phyloP scores from a whole-genome alignment of 1,139 yeast genomes.

The Suhomyces choctaworum region DNA sequence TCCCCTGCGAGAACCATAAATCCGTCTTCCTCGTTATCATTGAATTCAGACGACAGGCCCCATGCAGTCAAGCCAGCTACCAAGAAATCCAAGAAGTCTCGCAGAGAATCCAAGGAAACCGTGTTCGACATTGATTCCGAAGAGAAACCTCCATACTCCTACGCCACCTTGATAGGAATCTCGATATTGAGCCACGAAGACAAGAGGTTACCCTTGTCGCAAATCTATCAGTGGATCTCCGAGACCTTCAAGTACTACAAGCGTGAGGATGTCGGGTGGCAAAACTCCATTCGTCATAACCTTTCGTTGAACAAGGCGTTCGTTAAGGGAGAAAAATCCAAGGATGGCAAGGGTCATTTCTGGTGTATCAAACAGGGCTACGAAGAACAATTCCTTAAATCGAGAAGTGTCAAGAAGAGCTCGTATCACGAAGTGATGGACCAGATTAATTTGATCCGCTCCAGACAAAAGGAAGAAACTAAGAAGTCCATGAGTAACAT shows the following conservation, averaged over 20 bases:
- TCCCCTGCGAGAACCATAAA: conserved; percentile 18
- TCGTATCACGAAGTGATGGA: conserved; percentile 50
- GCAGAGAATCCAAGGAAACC: conserved; percentile 28
- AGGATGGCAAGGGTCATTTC: conserved; percentile 95
- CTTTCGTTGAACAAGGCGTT: conserved; percentile 84
- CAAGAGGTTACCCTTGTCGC: conserved; percentile 80
- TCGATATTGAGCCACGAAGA: conserved; percentile 85
- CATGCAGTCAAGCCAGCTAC: conserved; percentile 9
- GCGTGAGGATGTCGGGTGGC: conserved; percentile 91
- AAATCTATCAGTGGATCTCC: conserved; percentile 91
- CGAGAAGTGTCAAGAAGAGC: conserved; percentile 49
- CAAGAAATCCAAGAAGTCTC: conserved; percentile 24
- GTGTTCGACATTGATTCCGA: conserved; percentile 44
- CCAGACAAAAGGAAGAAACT: conserved; percentile 15
- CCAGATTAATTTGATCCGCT: conserved; percentile 29
- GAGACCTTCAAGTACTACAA: conserved; percentile 82
- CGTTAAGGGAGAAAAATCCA: conserved; percentile 86
- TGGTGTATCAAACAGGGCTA: conserved; percentile 88
- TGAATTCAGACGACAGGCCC: conserved; percentile 5
- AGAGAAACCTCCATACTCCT: conserved; percentile 88
- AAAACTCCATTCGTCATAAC: conserved; percentile 85
- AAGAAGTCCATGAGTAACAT: conserved; percentile 27
- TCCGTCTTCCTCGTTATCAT: conserved; percentile 17
- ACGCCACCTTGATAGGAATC: conserved; percentile 92
- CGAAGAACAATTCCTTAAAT: conserved; percentile 79